Evolutionary conservation across 2,329 filamentous ascomycete genomes (phyloP), one percentile per base, ranked within the genome.

Genomic region (Cytospora piceicola): DNA sequence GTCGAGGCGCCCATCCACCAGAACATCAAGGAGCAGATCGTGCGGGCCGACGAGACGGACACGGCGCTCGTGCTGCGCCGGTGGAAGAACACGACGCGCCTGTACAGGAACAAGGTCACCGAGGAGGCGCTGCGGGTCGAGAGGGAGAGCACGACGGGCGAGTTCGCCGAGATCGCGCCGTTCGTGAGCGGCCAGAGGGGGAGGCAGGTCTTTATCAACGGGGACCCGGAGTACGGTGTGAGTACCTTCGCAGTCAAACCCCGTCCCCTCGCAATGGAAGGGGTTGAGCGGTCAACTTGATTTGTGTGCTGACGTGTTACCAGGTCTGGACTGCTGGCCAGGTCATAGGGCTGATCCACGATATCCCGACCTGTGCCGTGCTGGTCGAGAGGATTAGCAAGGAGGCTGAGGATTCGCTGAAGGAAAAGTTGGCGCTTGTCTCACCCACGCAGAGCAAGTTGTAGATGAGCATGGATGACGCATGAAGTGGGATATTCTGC

Each of bases 271-370:
- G 11, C 27, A 29, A 29, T 29, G 27, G 27, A 29, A 29, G 3
- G 7, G 27, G 9, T 17, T 1, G 5, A 8, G 14, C 2, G 59
- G 8, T 30, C 9, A 27, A 1, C 17, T 7, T 52, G 2, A 24
- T n/a, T 5, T 56, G 17, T 46, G 20, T 55, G 55, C 39, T 57
- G 11, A 17, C 24, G 30, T 12, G 7, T 30, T 0, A 51, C 1
- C 72, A 94, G 91, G 91, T 97, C 49, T 99, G 95, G 95, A 98
- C 95, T 24, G 93, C 94, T 11, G 95, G 95, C 14, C 94, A 97
- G 77, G 94, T 98, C 71, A 97, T 99, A 70, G 92, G 92, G 7
- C 77, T 95, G 64, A 95, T 95, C 68, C 88, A 94, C 71, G 92
- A 95, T 72, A 91, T 94, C 63, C 91, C 91, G 11, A 92, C 89